These are phyloP conservation scores for Avicennia marina DNA, from an alignment of 257 asterid genomes.

Conservation along the genomic window DNA sequence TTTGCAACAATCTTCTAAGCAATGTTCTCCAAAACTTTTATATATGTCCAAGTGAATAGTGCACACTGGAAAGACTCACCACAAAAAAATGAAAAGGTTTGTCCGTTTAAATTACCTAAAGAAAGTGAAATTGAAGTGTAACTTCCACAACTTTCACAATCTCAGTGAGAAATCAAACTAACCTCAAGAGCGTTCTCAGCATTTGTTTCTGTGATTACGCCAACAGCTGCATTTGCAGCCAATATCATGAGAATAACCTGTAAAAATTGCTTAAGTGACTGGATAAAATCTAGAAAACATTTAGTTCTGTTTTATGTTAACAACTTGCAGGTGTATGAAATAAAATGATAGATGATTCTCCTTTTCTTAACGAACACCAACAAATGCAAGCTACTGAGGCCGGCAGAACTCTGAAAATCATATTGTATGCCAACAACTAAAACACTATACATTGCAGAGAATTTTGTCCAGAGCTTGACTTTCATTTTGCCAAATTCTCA, in stretches of 20 bases:
- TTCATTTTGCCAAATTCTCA: neutral
- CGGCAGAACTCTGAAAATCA: conserved; percentile 2
- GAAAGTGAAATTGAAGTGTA: neutral
- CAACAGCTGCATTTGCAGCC: conserved; percentile 99
- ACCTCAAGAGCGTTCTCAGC: conserved; percentile 99
- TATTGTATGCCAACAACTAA: neutral
- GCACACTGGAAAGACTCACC: no score
- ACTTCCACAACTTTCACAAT: no score
- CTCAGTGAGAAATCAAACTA: conserved; percentile 23
- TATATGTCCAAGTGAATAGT: no score
- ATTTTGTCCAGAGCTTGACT: neutral
- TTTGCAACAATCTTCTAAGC: no score
- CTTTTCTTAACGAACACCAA: conserved; percentile 3
- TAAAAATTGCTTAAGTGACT: neutral
- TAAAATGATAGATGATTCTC: conserved; percentile 3
- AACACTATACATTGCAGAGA: neutral
- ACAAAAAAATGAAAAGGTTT: no score
- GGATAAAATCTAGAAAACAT: neutral
- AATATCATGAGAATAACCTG: conserved; percentile 95
- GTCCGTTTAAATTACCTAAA: conserved; percentile 2
- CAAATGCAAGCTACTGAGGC: neutral
- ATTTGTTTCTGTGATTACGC: conserved; percentile 97
- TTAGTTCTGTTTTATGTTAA: conserved; percentile 1
- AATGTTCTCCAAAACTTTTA: no score
- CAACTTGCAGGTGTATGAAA: conserved; percentile 5